Base-by-base conservation (phyloP, 352 stramenopile genomes). In the Phytophthora pistaciae region DNA sequence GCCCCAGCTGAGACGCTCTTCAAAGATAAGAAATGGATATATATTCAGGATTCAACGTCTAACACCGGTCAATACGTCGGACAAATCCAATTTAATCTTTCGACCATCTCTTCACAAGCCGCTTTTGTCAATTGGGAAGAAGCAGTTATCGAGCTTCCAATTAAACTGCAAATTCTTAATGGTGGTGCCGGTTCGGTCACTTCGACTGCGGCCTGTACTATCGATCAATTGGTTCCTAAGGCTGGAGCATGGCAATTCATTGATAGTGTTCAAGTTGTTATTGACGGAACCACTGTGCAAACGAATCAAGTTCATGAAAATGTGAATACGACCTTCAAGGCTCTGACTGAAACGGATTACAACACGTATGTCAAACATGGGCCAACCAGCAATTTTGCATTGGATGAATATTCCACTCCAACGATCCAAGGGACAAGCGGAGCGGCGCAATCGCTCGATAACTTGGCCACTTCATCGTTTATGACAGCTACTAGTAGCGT, bases 401-500 rank as follows among this genome's bases (percentile, higher is more conserved):
- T 65, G 13, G 58, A 65, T 57, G 44, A 57, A 49, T 57, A 38
- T 65, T 9, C 18, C 6, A 48, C 58, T 48, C 31, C 58, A 57
- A 50, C 58, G 16, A 57, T 57, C 21, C 44, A 57, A 57, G 29
- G 58, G 38, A n/a, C 38, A 46, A 46, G 38, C 38, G 38, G 38
- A 46, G 38, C 38, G 3, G 9, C 38, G 38, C 38, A 46, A 46
- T 46, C 38, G 14, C 38, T 46, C 6, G 38, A 46, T 46, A 46
- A 46, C 21, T 8, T 64, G 11, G 44, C 25, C 21, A 70, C 55
- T 46, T 42, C 29, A 5, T 70, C 44, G 3, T 64, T 64, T 56
- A 64, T 70, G 40, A 63, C 40, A 38, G 40, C 56, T 33, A 63
- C 38, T 13, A 70, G 68, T 65, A 74, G 20, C 31, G 13, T 68